A percentile compares a stretch with the other conserved stretches of the same genome.
Evolutionary conservation across 2,329 filamentous ascomycete genomes (phyloP).

Genomic region (Gyromitra esculenta): DNA sequence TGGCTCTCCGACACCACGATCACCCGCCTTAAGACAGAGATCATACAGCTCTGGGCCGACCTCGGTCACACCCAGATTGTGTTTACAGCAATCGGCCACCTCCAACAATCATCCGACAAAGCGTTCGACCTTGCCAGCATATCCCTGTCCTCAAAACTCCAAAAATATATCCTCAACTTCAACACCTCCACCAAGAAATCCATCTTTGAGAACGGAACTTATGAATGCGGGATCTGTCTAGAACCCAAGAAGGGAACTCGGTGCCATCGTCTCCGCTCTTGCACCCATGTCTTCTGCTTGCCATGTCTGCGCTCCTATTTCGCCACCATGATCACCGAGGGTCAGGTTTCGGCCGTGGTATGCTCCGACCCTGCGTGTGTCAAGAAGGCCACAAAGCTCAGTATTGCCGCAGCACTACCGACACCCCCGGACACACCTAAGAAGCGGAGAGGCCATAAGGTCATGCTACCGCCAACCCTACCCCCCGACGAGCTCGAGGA

Average conservation of each 20-base stretch:
- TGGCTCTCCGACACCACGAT: slow-evolving; percentile 68
- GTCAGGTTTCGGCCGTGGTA: slow-evolving; percentile 79
- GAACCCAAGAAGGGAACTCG: slow-evolving; percentile 87
- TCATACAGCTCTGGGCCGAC: slow-evolving; percentile 70
- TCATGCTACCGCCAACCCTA: slow-evolving; percentile 52
- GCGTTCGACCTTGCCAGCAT: slow-evolving; percentile 68
- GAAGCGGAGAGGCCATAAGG: background rate
- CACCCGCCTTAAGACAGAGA: slow-evolving; percentile 66
- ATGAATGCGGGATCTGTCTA: slow-evolving; percentile 54
- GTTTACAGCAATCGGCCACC: slow-evolving; percentile 72
- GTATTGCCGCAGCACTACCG: slow-evolving; percentile 53
- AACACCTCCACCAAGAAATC: slow-evolving; percentile 68
- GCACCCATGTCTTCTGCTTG: slow-evolving; percentile 89
- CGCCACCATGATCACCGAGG: slow-evolving; percentile 84
- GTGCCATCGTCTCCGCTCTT: slow-evolving; percentile 84
- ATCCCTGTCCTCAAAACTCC: slow-evolving; percentile 63
- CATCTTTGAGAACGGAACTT: slow-evolving; percentile 34
- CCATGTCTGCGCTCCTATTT: slow-evolving; percentile 91
- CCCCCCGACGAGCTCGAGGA: slow-evolving; percentile 60
- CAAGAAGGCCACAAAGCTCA: slow-evolving; percentile 57
- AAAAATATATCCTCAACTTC: slow-evolving; percentile 67
- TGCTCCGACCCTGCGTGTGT: slow-evolving; percentile 80
- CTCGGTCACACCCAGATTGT: slow-evolving; percentile 69
- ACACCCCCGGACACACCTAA: slow-evolving; percentile 7
- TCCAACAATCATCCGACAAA: slow-evolving; percentile 69